Percentiles rank a stretch among this genome's conserved stretches.
phyloP scores from a whole-genome alignment of 2,329 filamentous ascomycete genomes.

The Ophiostoma tasmaniense region DNA sequence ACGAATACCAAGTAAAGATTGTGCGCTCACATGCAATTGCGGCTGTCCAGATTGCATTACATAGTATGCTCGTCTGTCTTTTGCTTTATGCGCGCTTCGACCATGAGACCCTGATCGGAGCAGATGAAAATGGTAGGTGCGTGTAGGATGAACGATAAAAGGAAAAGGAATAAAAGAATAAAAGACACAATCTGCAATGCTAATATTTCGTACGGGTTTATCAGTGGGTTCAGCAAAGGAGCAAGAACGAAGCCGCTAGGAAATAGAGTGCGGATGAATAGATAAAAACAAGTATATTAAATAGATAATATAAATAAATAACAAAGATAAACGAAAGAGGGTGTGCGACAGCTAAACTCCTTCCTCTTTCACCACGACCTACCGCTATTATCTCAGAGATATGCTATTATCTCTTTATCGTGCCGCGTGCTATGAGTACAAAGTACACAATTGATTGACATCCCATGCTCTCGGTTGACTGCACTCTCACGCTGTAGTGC shows the following conservation, averaged over 20 bases:
- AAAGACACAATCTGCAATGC: background rate
- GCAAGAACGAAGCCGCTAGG: background rate
- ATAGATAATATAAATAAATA: background rate
- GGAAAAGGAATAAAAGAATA: background rate
- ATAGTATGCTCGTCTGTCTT: background rate
- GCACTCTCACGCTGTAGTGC: constrained; percentile 12
- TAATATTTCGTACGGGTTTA: too few relatives aligned
- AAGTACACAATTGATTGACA: background rate
- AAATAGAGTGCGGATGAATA: background rate
- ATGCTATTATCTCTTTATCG: background rate
- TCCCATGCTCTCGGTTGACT: constrained; percentile 7
- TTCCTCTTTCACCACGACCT: constrained; percentile 12
- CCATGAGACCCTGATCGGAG: background rate
- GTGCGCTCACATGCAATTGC: background rate
- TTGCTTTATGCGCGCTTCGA: background rate
- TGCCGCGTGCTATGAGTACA: background rate
- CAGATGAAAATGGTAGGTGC: background rate
- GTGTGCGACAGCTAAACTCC: constrained; percentile 12
- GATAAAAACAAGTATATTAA: background rate
- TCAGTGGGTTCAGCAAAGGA: background rate
- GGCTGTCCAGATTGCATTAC: background rate
- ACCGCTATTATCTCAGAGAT: background rate
- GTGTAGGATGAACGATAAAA: background rate
- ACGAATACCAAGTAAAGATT: too few relatives aligned
- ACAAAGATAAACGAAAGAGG: constrained; percentile 4